Evolutionary conservation across 176 grass and related monocot species (phyloP).

Genomic region (Oryza glaberrima): DNA sequence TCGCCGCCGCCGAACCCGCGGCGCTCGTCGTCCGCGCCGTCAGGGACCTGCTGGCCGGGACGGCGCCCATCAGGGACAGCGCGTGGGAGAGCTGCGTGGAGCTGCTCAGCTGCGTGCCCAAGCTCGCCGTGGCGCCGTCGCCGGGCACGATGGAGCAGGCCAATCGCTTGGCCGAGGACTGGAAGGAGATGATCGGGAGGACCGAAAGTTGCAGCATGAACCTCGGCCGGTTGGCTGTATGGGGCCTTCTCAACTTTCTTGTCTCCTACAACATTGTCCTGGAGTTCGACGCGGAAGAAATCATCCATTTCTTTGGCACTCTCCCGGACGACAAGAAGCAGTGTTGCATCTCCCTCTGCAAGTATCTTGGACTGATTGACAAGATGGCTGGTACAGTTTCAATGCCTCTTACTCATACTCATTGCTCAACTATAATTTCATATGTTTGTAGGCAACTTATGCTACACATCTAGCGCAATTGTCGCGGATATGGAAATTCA

Average conservation of each 20-base stretch:
- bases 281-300: constrained; percentile 37
- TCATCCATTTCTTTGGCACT: constrained; percentile 30
- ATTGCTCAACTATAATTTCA: neutral
- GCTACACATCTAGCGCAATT: neutral
- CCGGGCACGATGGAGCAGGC: constrained; percentile 36
- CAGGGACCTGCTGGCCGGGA: constrained; percentile 25
- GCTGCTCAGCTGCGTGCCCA: constrained; percentile 21
- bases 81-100: constrained; percentile 35
- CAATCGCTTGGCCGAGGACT: constrained; percentile 16
- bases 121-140: neutral
- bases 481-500: neutral
- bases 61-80: constrained; percentile 8
- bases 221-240: constrained; percentile 38
- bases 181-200: constrained; percentile 47
- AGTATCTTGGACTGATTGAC: constrained; percentile 21
- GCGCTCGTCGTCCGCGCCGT: constrained; percentile 35
- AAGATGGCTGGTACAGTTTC: constrained; percentile 37
- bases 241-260: constrained; percentile 43
- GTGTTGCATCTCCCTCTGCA: constrained; percentile 29
- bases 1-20: constrained; percentile 25
- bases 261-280: constrained; percentile 22
- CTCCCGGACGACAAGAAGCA: constrained; percentile 6
- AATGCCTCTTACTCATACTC: neutral
- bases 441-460: neutral
- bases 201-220: neutral